Conservation (phyloP, 108 stramenopile species). For the Discostella pseudostelligera region DNA sequence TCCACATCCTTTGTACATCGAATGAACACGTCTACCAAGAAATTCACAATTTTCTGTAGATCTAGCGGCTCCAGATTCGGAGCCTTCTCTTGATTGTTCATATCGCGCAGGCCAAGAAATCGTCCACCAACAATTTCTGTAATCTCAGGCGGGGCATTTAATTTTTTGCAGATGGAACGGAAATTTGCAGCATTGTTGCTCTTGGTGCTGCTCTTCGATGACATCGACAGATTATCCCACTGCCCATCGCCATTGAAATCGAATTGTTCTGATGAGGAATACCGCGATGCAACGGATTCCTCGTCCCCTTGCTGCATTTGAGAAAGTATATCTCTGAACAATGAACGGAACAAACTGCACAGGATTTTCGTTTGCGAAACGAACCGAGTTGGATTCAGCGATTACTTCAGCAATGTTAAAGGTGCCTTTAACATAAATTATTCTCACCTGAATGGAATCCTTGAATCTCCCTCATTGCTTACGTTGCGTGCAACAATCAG, state of each 20-base stretch:
- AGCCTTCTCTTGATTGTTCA: not conserved
- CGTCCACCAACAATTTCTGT: constrained; percentile 53
- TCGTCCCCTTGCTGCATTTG: constrained; percentile 31
- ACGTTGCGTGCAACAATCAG: constrained; percentile 56
- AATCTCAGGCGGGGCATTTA: constrained; percentile 59
- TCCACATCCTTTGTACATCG: constrained; percentile 46
- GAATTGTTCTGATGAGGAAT: not conserved
- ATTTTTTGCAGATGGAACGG: constrained; percentile 52
- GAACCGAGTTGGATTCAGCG: not conserved
- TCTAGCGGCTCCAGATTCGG: constrained; percentile 24
- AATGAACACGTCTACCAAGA: constrained; percentile 61
- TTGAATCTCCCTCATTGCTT: constrained; percentile 57
- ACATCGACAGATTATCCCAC: constrained; percentile 49
- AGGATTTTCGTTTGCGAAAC: not conserved
- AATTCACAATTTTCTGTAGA: constrained; percentile 52
- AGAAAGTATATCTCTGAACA: constrained; percentile 51
- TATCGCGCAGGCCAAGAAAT: constrained; percentile 34
- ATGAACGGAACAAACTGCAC: constrained; percentile 53
- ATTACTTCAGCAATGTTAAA: not conserved
- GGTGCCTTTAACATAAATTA: not conserved
- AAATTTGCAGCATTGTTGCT: constrained; percentile 39
- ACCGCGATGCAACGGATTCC: constrained; percentile 12
- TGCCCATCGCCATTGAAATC: constrained; percentile 32
- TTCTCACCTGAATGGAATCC: constrained; percentile 58
- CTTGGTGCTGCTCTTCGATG: constrained; percentile 34